Evolutionary conservation across 2,329 filamentous ascomycete genomes (phyloP).

Genomic region (Scytalidium lignicola): DNA sequence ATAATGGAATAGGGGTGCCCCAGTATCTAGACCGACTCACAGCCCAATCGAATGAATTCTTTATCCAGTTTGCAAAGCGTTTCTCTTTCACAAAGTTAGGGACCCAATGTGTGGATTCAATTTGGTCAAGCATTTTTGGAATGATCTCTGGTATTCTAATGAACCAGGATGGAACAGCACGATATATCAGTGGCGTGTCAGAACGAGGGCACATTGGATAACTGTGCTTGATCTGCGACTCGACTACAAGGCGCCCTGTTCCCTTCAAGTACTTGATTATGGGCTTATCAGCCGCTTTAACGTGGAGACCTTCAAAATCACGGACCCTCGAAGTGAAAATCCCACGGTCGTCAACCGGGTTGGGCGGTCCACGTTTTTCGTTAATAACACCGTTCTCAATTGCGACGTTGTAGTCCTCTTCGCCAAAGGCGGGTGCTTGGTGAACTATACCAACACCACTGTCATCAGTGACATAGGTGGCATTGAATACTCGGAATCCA

Average conservation of each 20-base stretch:
- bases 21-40: slow-evolving; percentile 91
- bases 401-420: slow-evolving; percentile 89
- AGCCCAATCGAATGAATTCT: slow-evolving; percentile 91
- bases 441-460: slow-evolving; percentile 93
- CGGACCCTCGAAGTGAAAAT: slow-evolving; percentile 71
- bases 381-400: slow-evolving; percentile 71
- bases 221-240: slow-evolving; percentile 84
- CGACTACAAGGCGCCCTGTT: slow-evolving; percentile 70
- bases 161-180: slow-evolving; percentile 92
- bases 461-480: slow-evolving; percentile 80
- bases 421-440: slow-evolving; percentile 88
- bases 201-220: slow-evolving; percentile 93
- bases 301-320: slow-evolving; percentile 81
- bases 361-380: slow-evolving; percentile 74
- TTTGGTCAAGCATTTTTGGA: slow-evolving; percentile 84
- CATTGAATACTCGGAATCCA: slow-evolving; percentile 78
- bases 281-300: slow-evolving; percentile 86
- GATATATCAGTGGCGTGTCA: slow-evolving; percentile 91
- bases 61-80: slow-evolving; percentile 87
- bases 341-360: slow-evolving; percentile 82
- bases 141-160: slow-evolving; percentile 81
- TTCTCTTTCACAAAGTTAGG: slow-evolving; percentile 86
- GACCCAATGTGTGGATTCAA: slow-evolving; percentile 87
- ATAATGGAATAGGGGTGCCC: slow-evolving; percentile 88
- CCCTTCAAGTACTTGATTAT: slow-evolving; percentile 87